phyloP scores from a whole-genome alignment of 2,329 filamentous ascomycete species.

The Furcasterigmium furcatum region DNA sequence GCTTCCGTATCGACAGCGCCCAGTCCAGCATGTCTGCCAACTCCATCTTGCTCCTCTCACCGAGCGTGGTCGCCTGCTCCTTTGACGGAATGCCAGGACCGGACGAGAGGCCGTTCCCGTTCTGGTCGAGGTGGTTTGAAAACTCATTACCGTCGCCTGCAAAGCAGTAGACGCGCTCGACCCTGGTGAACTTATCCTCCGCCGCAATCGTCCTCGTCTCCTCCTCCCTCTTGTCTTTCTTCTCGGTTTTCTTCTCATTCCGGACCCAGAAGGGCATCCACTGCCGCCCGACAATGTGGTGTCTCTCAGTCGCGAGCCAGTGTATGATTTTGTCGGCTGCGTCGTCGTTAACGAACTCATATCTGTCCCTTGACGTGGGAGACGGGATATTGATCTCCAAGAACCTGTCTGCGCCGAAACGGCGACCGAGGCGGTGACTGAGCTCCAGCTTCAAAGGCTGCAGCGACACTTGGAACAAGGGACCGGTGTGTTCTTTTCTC shows the following conservation, averaged over 20 bases:
- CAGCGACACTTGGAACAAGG: constrained; percentile 43
- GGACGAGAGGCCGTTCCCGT: constrained; percentile 32
- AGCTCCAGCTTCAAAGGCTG: constrained; percentile 44
- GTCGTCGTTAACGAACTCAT: constrained; percentile 20
- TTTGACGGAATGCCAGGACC: constrained; percentile 14
- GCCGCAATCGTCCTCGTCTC: no score
- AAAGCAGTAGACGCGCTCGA: constrained; percentile 51
- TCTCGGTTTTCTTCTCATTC: constrained; percentile 31
- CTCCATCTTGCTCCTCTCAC: constrained; percentile 27
- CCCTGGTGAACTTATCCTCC: constrained; percentile 13
- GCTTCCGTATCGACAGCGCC: constrained; percentile 39
- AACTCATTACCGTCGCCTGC: constrained; percentile 36
- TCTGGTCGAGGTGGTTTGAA: background rate
- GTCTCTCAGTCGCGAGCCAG: constrained; percentile 35
- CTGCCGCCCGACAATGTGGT: constrained; percentile 40
- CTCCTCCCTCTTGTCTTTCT: no score
- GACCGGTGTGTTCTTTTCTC: constrained; percentile 26
- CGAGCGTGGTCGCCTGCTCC: constrained; percentile 15
- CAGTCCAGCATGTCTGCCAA: constrained; percentile 45
- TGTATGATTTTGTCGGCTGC: constrained; percentile 28
- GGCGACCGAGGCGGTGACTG: constrained; percentile 48
- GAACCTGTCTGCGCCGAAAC: constrained; percentile 57
- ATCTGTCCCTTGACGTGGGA: constrained; percentile 22
- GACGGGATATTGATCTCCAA: constrained; percentile 52
- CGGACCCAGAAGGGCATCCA: constrained; percentile 47